These are phyloP conservation scores for Hymenoscyphus scutula DNA, from an alignment of 2,329 filamentous ascomycete species.

Conservation along the genomic window DNA sequence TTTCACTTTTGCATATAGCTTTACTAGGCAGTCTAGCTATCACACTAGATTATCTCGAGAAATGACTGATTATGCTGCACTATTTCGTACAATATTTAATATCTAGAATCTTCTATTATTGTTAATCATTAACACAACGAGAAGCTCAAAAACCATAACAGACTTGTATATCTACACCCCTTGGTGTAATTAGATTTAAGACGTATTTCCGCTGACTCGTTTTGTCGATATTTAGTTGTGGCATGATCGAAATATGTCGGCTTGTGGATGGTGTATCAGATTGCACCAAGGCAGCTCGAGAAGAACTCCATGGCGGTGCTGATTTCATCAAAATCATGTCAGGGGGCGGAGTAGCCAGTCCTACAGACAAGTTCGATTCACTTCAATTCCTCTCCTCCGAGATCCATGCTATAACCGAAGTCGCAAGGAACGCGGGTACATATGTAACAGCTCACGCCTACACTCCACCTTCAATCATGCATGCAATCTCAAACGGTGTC, in stretches of 20 bases:
- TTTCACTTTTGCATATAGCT: too few species aligned
- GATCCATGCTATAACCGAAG: constrained; percentile 51
- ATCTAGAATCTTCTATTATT: too few species aligned
- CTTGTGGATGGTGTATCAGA: constrained; percentile 37
- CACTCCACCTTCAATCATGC: constrained; percentile 52
- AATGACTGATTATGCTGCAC: too few species aligned
- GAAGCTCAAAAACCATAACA: too few species aligned
- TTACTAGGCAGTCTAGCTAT: too few species aligned
- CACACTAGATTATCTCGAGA: too few species aligned
- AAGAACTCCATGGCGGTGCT: constrained; percentile 54
- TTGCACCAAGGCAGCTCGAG: constrained; percentile 50
- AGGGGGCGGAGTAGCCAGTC: constrained; percentile 54
- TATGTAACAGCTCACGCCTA: constrained; percentile 60
- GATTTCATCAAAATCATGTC: constrained; percentile 64
- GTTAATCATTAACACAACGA: too few species aligned
- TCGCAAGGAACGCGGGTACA: constrained; percentile 48
- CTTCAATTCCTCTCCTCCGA: constrained; percentile 57
- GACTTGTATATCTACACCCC: too few species aligned
- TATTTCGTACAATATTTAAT: too few species aligned
- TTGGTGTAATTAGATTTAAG: too few species aligned
- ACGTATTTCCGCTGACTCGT: background rate
- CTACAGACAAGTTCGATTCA: constrained; percentile 52
- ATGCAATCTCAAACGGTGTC: constrained; percentile 54
- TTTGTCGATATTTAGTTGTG: background rate
- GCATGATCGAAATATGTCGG: background rate